Percentiles rank a stretch among this genome's conserved stretches.
phyloP scores from a whole-genome alignment of 2,329 filamentous ascomycete genomes.

The Thermoascus crustaceus region DNA sequence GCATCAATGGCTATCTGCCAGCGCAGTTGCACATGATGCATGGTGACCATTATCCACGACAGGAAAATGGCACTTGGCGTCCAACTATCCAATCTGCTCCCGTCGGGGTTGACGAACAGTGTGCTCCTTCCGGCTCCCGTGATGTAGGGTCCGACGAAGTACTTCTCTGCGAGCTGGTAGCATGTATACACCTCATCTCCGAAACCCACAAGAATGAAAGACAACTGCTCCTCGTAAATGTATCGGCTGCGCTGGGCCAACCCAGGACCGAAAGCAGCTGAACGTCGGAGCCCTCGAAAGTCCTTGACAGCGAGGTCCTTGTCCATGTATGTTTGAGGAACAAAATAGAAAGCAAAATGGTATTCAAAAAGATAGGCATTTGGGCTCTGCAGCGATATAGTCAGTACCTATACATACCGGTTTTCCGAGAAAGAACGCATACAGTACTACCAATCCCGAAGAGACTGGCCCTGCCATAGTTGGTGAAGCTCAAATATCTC shows the following conservation, averaged over 20 bases:
- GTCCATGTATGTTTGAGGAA: slow-evolving; percentile 4
- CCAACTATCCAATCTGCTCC: slow-evolving; percentile 1
- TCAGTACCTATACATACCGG: neutral
- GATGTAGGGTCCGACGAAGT: slow-evolving; percentile 5
- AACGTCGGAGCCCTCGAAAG: slow-evolving; percentile 5
- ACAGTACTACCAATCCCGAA: slow-evolving; percentile 5
- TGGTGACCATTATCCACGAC: slow-evolving; percentile 5
- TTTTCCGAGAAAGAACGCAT: neutral
- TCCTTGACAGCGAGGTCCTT: slow-evolving; percentile 1
- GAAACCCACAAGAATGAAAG: slow-evolving; percentile 5
- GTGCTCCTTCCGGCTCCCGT: slow-evolving; percentile 1
- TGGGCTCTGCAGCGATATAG: neutral
- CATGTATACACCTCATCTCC: slow-evolving; percentile 6
- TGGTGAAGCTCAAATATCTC: slow-evolving; percentile 3
- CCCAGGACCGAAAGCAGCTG: slow-evolving; percentile 3
- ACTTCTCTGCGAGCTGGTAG: slow-evolving; percentile 6
- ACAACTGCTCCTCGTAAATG: slow-evolving; percentile 7
- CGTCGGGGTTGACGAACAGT: neutral
- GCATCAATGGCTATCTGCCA: slow-evolving; percentile 7
- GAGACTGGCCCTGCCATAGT: slow-evolving; percentile 7
- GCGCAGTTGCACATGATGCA: slow-evolving; percentile 5
- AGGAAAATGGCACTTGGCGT: slow-evolving; percentile 5
- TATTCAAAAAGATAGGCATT: slow-evolving; percentile 7
- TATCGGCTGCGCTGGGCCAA: slow-evolving; percentile 4
- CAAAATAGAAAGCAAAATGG: slow-evolving; percentile 7